These are phyloP conservation scores for Rhododendron mucronatum DNA, from an alignment of 148 eudicot genomes.

Conservation along the genomic window DNA sequence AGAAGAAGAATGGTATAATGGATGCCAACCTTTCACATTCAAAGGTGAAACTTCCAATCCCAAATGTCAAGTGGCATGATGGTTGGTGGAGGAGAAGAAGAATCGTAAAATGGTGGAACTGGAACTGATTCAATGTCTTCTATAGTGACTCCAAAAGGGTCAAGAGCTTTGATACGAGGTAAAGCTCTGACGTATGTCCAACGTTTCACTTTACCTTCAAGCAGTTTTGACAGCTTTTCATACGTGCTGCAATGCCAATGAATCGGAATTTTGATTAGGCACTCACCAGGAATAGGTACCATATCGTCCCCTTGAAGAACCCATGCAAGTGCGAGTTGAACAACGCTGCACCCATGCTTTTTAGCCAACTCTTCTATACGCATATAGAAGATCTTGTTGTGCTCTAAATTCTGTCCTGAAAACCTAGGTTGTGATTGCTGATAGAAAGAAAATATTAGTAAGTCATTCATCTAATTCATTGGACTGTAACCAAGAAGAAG, in stretches of 20 bases:
- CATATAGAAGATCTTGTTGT: constrained; percentile 56
- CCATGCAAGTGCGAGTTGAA: constrained; percentile 84
- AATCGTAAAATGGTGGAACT: background rate
- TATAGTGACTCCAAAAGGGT: background rate
- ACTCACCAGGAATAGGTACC: constrained; percentile 40
- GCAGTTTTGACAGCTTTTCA: background rate
- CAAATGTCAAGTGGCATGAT: too few species aligned
- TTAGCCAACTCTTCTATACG: constrained; percentile 46
- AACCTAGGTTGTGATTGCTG: constrained; percentile 59
- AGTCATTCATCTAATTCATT: background rate
- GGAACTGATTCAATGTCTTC: background rate
- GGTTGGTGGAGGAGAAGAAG: background rate
- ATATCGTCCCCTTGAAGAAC: constrained; percentile 74
- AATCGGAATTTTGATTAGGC: background rate
- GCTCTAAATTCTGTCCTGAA: constrained; percentile 49
- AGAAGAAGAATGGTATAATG: background rate
- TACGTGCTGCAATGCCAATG: background rate
- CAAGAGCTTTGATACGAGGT: background rate
- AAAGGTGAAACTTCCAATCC: background rate
- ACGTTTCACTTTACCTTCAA: background rate
- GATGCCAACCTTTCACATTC: background rate
- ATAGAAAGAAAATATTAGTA: background rate
- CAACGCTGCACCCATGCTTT: constrained; percentile 55
- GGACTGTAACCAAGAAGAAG: background rate
- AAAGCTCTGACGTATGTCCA: background rate